Base-by-base conservation (phyloP, 2,329 filamentous ascomycete genomes). In the Aspergillus pseudoglaucus region DNA sequence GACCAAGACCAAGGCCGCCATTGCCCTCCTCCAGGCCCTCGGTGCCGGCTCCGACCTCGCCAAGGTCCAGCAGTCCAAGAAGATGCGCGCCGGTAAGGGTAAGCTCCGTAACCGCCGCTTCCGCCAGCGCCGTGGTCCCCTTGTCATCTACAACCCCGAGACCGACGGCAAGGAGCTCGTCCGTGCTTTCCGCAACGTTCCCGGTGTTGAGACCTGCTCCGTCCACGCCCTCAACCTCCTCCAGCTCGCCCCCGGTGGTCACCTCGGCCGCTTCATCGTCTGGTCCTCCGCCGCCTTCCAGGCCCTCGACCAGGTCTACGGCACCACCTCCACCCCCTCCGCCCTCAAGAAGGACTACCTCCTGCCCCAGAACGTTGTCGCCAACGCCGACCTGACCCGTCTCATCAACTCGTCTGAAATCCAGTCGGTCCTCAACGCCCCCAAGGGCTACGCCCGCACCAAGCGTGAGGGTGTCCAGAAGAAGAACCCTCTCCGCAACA, bases 401-500 rank as follows among this genome's bases (percentile, higher is more conserved):
- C 83, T 98, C 70, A 98, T 98, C 87, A 98, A 98, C 89, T 91
- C 87, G 69, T 90, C 88, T 68, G 93, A 98, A 80, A 87, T 97
- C 75, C 93, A 98, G 85, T 88, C 85, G 75, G 91, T 95, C 51
- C 84, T 98, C 68, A 85, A 87, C 65, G 89, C 86, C 54, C 89
- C 90, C 75, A 93, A 90, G 82, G 93, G 93, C 65, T 83, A 86
- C 63, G 83, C 89, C 69, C 77, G 84, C 70, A 94, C 90, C 76
- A 96, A 96, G 84, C 88, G 93, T 70, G 77, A 80, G 62, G 77
- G 81, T 68, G 89, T 95, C 62, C 91, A 96, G 84, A 98, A 98
- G 90, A 97, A 97, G 90, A 98, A 98, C 84, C 93, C 93, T 68
- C 90, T 98, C 63, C 82, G 81, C 78, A 98, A 98, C 87, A 95